Conservation (phyloP, 768 basidiomycete genomes). For the Termitomyces bulborhizus region DNA sequence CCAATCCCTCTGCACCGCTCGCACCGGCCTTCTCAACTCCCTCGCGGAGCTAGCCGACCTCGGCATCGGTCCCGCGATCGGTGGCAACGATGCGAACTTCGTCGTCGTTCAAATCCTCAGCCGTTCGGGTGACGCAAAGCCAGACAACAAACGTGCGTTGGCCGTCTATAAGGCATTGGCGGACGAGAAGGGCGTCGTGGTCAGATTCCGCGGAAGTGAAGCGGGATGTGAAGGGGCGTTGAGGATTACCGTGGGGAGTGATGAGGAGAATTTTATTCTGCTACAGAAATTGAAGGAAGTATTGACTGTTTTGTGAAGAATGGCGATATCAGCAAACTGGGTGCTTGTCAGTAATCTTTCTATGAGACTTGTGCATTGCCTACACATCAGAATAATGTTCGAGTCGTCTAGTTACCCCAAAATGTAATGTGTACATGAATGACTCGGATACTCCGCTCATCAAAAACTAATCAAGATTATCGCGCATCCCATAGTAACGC, state of each 20-base stretch:
- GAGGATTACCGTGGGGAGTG: constrained; percentile 84
- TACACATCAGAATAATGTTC: not conserved
- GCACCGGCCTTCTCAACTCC: constrained; percentile 42
- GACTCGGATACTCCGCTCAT: not conserved
- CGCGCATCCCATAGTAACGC: not conserved
- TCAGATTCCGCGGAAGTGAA: constrained; percentile 85
- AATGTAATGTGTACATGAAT: too few species aligned
- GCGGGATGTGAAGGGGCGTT: constrained; percentile 82
- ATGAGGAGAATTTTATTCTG: constrained; percentile 65
- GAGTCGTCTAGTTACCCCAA: not conserved
- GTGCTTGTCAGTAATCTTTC: too few species aligned
- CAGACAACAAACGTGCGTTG: constrained; percentile 57
- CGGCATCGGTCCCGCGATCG: constrained; percentile 65
- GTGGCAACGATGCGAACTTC: constrained; percentile 89
- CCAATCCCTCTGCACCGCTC: constrained; percentile 49
- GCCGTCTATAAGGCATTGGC: constrained; percentile 77
- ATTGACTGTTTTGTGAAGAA: constrained; percentile 24
- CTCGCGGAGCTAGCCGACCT: constrained; percentile 33
- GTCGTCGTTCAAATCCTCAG: constrained; percentile 68
- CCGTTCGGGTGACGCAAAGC: constrained; percentile 29
- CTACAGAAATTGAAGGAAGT: constrained; percentile 49
- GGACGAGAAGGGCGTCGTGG: constrained; percentile 81
- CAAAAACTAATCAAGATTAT: not conserved
- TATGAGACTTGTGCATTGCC: not conserved
- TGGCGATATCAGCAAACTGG: too few species aligned